phyloP scores from a whole-genome alignment of 1,284 basidiomycete species.

The Puccinia hordei region DNA sequence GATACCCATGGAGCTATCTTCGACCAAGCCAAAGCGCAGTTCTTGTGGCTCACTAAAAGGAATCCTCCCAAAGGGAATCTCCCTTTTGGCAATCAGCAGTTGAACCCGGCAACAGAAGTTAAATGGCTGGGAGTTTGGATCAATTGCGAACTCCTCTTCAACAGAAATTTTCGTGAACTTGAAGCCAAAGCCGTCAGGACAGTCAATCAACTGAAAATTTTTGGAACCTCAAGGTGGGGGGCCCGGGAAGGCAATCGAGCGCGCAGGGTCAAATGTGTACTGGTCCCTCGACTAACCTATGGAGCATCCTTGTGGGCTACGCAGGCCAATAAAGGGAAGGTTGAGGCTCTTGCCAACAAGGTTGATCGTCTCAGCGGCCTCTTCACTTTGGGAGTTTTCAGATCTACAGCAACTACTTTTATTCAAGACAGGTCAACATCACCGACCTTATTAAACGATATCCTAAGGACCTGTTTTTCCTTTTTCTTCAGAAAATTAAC shows the following conservation, averaged over 20 bases:
- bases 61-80: neutral
- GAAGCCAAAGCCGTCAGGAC: neutral
- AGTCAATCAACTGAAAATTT: neutral
- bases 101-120: neutral
- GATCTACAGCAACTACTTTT: neutral
- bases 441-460: neutral
- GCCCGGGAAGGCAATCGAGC: neutral
- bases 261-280: neutral
- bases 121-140: conserved; percentile 13
- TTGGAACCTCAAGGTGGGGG: neutral
- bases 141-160: too few relatives aligned
- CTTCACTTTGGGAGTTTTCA: neutral
- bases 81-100: neutral
- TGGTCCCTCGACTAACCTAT: neutral
- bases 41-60: neutral
- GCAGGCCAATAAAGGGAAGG: neutral
- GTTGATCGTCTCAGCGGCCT: neutral
- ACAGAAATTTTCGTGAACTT: neutral
- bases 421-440: neutral
- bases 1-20: neutral
- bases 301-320: neutral
- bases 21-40: conserved; percentile 5
- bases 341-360: neutral
- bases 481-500: neutral
- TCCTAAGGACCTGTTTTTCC: neutral